phyloP scores from a whole-genome alignment of 352 stramenopile species.

The Phytophthora meadii region DNA sequence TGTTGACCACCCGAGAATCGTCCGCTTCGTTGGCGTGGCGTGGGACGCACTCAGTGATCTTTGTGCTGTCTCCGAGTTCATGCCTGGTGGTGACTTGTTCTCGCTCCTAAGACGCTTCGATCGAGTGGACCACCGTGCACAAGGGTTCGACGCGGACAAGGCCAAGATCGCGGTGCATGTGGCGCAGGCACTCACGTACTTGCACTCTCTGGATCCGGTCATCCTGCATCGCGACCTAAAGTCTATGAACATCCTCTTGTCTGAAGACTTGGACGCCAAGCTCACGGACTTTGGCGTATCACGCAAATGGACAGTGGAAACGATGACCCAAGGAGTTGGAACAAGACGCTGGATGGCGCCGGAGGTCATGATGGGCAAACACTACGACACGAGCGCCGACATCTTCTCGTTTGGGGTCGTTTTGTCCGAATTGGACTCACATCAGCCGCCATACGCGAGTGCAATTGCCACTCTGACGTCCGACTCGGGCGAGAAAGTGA shows the following conservation, averaged over 20 bases:
- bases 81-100: constrained; percentile 55
- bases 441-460: constrained; percentile 40
- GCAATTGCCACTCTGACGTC: constrained; percentile 33
- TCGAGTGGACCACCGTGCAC: constrained; percentile 30
- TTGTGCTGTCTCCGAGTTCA: constrained; percentile 63
- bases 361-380: constrained; percentile 59
- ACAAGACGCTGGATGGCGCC: constrained; percentile 58
- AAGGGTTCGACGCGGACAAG: constrained; percentile 53
- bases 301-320: constrained; percentile 45
- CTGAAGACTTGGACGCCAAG: constrained; percentile 42
- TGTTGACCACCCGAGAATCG: constrained; percentile 64
- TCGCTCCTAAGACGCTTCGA: constrained; percentile 45
- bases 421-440: constrained; percentile 45
- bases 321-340: constrained; percentile 53
- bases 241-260: constrained; percentile 65
- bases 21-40: constrained; percentile 63
- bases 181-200: constrained; percentile 52
- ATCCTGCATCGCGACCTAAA: constrained; percentile 67
- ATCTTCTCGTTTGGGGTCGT: constrained; percentile 57
- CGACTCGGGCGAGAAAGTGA: constrained; percentile 33
- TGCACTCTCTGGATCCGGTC: constrained; percentile 53
- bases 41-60: constrained; percentile 60
- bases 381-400: constrained; percentile 52
- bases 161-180: constrained; percentile 50
- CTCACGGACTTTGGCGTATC: constrained; percentile 68